Evolutionary conservation across 495 filamentous ascomycete genomes (phyloP), one percentile per base, ranked within the genome.

Genomic region (Hypoxylon intermedium): DNA sequence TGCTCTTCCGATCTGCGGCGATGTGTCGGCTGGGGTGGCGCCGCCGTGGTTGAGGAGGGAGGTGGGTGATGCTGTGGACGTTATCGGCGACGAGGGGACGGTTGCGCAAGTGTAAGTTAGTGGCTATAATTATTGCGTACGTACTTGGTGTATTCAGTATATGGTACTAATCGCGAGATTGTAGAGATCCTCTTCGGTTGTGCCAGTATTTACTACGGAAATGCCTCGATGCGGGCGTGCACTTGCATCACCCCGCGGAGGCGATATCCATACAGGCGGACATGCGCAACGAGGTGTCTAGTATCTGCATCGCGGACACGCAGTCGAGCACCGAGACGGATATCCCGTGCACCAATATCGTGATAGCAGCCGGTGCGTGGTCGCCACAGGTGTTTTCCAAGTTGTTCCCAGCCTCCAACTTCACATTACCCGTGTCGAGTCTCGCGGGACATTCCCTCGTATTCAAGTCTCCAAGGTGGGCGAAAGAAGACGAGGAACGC

Each of bases 391-490:
- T 89, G 9, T 87, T 90, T 65, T 48, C 67, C 11, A 76, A 73
- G 2, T 78, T 94, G 13, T 93, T 94, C 66, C 85, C 84, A 0
- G 59, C 72, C 1, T 79, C 85, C 0, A 62, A 63, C 11, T 47
- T 77, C 12, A 67, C 72, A 21, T 50, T 91, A 2, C 81, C 83
- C 2, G 77, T 93, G 23, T 67, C 75, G 13, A 79, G 83, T 16
- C 73, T 94, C 5, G 88, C 89, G 5, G 90, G 90, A 0, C 85
- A 91, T 65, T 89, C 86, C 16, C 64, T 94, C 5, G 78, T 92
- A 6, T 60, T 93, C 6, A 79, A 76, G 45, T 86, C 86, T 2
- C 83, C 88, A 15, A 75, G 79, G 15, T 87, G 83, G 83, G 79
- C 64, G 15, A 30, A 61, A 23, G 67, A 66, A 18, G 46, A 57